A percentile compares a stretch with the other conserved stretches of the same genome.
These are phyloP conservation scores for Crinitomyces ghanaensis DNA, from an alignment of 805 yeast genomes.

Conservation along the genomic window DNA sequence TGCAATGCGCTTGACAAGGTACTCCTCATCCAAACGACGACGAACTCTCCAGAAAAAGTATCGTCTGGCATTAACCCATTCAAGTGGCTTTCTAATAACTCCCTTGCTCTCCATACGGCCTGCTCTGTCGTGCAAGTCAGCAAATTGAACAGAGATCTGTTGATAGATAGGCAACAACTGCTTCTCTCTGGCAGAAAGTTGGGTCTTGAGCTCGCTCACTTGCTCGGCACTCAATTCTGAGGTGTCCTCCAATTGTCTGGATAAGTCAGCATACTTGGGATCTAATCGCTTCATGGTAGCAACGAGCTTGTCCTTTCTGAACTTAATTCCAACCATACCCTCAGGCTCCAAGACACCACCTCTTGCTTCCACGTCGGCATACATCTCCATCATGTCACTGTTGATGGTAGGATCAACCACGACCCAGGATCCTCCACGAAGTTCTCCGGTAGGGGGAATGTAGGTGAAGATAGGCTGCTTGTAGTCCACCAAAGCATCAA, in stretches of 20 bases:
- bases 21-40: conserved; percentile 89
- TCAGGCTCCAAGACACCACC: conserved; percentile 99
- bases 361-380: conserved; percentile 89
- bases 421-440: conserved; percentile 99
- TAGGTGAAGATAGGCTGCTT: conserved; percentile 95
- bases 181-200: conserved; percentile 70
- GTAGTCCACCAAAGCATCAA: conserved; percentile 91
- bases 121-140: conserved; percentile 94
- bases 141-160: conserved; percentile 90
- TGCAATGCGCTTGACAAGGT: conserved; percentile 62
- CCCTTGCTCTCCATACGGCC: conserved; percentile 97
- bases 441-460: conserved; percentile 96
- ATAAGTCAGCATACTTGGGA: conserved; percentile 47
- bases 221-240: conserved; percentile 52
- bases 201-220: conserved; percentile 48
- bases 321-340: conserved; percentile 98
- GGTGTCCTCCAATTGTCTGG: conserved; percentile 43
- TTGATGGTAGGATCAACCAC: conserved; percentile 98
- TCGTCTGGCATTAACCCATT: conserved; percentile 83
- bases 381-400: conserved; percentile 97
- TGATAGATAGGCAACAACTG: conserved; percentile 75
- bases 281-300: conserved; percentile 91
- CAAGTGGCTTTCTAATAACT: conserved; percentile 70
- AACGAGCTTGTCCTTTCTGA: conserved; percentile 83
- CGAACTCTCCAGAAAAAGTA: conserved; percentile 98